Conservation (phyloP, 2,329 filamentous ascomycete genomes). For the Lecanicillium sp. region DNA sequence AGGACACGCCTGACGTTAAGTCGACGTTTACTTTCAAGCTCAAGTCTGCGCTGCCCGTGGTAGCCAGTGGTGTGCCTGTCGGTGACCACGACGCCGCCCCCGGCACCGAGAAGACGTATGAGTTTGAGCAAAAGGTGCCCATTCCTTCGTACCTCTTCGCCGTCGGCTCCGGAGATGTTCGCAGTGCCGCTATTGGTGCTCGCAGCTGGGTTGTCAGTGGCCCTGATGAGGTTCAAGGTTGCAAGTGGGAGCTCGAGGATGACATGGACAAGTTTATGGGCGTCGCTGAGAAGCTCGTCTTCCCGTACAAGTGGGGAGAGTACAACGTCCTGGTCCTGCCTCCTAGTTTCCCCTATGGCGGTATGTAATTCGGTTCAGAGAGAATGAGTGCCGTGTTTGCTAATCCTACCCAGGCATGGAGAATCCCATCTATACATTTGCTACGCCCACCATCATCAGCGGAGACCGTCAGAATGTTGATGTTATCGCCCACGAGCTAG, state of each 20-base stretch:
- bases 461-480: conserved; percentile 89
- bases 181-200: conserved; percentile 76
- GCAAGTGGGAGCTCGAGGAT: conserved; percentile 84
- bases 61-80: conserved; percentile 72
- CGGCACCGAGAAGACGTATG: conserved; percentile 58
- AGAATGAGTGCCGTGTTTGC: conserved; percentile 3
- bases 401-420: conserved; percentile 57
- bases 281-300: conserved; percentile 72
- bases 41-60: conserved; percentile 77
- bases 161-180: conserved; percentile 80
- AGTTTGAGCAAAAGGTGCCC: conserved; percentile 82
- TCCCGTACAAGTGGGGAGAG: conserved; percentile 86
- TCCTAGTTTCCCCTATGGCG: conserved; percentile 83
- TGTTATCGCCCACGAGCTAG: conserved; percentile 83
- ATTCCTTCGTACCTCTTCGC: conserved; percentile 95
- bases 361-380: conserved; percentile 31
- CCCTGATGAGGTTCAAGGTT: conserved; percentile 75
- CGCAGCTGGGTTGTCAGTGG: conserved; percentile 79
- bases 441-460: conserved; percentile 88
- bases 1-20: conserved; percentile 96
- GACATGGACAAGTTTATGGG: conserved; percentile 92
- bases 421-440: conserved; percentile 91
- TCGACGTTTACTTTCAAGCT: conserved; percentile 89
- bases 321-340: conserved; percentile 92
- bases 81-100: conserved; percentile 35